Conservation (phyloP, 208 protist species). For the Crithidia bombi region DNA sequence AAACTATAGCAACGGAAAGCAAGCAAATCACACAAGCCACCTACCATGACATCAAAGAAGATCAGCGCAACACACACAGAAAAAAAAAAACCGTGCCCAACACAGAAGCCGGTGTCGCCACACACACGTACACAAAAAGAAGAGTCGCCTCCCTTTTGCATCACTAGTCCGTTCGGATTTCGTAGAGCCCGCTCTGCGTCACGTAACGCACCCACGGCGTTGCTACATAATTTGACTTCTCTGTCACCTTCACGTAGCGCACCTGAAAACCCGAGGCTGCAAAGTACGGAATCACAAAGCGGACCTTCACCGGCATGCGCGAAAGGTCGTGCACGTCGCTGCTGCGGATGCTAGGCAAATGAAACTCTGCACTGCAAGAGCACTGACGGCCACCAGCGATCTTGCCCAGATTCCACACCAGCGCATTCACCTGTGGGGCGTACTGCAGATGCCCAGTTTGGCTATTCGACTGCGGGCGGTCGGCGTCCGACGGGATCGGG, state of each 20-base stretch:
- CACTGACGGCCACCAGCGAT: slow-evolving; percentile 96
- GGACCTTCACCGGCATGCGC: slow-evolving; percentile 95
- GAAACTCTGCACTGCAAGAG: slow-evolving; percentile 94
- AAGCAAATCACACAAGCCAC: too few species aligned
- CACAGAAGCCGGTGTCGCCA: background rate
- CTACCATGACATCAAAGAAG: too few species aligned
- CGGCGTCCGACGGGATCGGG: slow-evolving; percentile 97
- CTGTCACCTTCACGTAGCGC: slow-evolving; percentile 98
- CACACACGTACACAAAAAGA: background rate
- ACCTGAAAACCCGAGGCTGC: slow-evolving; percentile 98
- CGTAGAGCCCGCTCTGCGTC: slow-evolving; percentile 97
- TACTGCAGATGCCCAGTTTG: slow-evolving; percentile 93
- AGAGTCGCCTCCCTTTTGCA: too few species aligned
- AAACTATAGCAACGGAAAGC: too few species aligned
- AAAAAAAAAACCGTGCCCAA: background rate
- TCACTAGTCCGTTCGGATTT: slow-evolving; percentile 92
- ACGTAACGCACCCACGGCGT: slow-evolving; percentile 99
- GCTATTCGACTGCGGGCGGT: slow-evolving; percentile 95
- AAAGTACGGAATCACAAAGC: slow-evolving; percentile 99
- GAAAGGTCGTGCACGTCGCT: slow-evolving; percentile 73
- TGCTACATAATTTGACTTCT: slow-evolving; percentile 96
- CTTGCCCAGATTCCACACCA: slow-evolving; percentile 98
- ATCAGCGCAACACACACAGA: too few species aligned
- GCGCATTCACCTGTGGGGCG: slow-evolving; percentile 95
- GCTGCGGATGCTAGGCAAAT: slow-evolving; percentile 93